Percentiles rank a stretch among this genome's conserved stretches.
These are phyloP conservation scores for Xanthoceras sorbifolium DNA, from an alignment of 345 rosid genomes.

Conservation along the genomic window DNA sequence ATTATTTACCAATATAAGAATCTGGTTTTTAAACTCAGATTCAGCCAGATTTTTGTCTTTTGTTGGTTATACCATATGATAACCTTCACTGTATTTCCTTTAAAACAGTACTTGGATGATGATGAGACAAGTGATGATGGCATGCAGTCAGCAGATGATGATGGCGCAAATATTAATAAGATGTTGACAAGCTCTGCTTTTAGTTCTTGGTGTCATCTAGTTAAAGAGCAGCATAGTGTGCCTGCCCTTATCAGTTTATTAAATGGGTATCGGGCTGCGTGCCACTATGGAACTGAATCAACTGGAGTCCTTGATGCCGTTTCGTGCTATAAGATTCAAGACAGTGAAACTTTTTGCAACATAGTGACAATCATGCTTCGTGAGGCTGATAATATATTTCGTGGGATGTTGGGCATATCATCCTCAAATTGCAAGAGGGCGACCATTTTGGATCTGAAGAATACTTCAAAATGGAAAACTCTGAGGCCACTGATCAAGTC, in stretches of 20 bases:
- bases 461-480: constrained; percentile 66
- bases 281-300: constrained; percentile 68
- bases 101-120: constrained; percentile 51
- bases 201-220: constrained; percentile 47
- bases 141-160: constrained; percentile 33
- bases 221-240: constrained; percentile 53
- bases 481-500: constrained; percentile 72
- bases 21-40: not conserved
- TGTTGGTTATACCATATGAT: constrained; percentile 4
- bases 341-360: constrained; percentile 51
- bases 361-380: constrained; percentile 60
- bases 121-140: constrained; percentile 42
- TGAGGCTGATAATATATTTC: constrained; percentile 66
- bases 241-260: constrained; percentile 60
- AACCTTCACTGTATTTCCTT: constrained; percentile 18
- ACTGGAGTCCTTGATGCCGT: constrained; percentile 27
- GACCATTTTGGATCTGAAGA: constrained; percentile 63
- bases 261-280: constrained; percentile 82
- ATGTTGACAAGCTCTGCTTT: constrained; percentile 50
- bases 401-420: constrained; percentile 63
- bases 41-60: constrained; percentile 1
- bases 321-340: constrained; percentile 29
- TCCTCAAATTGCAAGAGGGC: constrained; percentile 53
- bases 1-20: not conserved
- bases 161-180: constrained; percentile 35